Percentiles rank a stretch among this genome's conserved stretches.
These are phyloP conservation scores for Phytophthora melonis DNA, from an alignment of 352 stramenopile genomes.

Conservation along the genomic window DNA sequence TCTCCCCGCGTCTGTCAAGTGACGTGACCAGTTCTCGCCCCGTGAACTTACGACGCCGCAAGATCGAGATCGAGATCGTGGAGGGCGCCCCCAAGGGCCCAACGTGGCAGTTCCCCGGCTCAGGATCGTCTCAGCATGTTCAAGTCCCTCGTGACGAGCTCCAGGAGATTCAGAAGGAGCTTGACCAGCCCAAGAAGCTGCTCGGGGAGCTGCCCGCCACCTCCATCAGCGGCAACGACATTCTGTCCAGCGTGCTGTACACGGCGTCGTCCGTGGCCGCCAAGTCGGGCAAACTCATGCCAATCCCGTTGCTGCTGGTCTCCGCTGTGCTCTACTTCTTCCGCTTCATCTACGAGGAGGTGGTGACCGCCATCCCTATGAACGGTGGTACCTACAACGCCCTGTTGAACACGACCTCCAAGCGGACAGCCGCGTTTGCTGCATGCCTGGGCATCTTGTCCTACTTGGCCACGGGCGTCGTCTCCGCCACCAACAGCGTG, in stretches of 20 bases:
- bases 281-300: conserved; percentile 79
- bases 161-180: conserved; percentile 40
- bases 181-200: conserved; percentile 42
- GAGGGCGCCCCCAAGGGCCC: conserved; percentile 39
- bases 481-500: conserved; percentile 67
- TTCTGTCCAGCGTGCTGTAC: conserved; percentile 89
- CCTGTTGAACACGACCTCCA: conserved; percentile 90
- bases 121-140: conserved; percentile 45
- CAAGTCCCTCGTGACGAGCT: conserved; percentile 48
- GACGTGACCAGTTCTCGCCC: conserved; percentile 21
- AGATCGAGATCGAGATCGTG: conserved; percentile 61
- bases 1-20: conserved; percentile 19
- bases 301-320: conserved; percentile 78
- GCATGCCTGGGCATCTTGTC: conserved; percentile 86
- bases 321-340: conserved; percentile 42
- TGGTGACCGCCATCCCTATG: conserved; percentile 75
- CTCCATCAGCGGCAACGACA: conserved; percentile 91
- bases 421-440: conserved; percentile 83
- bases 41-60: conserved; percentile 47
- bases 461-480: conserved; percentile 76
- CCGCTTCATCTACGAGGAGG: conserved; percentile 70
- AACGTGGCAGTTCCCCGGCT: conserved; percentile 54
- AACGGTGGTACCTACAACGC: conserved; percentile 94
- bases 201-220: conserved; percentile 80
- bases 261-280: conserved; percentile 46